Evolutionary conservation across 148 eudicot genomes (phyloP), one percentile per base, ranked within the genome.

Genomic region (Silene conica): DNA sequence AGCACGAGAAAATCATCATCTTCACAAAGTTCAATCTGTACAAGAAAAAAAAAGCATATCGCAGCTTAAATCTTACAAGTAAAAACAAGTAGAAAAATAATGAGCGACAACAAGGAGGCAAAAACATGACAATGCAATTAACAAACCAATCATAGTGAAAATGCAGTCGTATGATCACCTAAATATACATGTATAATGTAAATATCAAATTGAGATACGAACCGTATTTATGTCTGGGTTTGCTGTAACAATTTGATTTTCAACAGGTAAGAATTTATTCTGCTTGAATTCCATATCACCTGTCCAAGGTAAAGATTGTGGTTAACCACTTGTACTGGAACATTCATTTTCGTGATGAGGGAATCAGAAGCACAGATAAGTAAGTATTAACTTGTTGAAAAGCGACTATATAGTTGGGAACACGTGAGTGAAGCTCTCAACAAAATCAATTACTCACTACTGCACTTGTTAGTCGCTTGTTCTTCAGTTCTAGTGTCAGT

Each of bases 231-330:
- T 83, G 78, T 95, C 97, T 8, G 98, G 98, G 71, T 86, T 85
- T 46, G 98, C 96, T 55, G 98, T 95, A 78, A 95, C 93, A 80
- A 95, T 83, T 82, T 95, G 97, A 87, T 85, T 95, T 76, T 95
- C 98, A 73, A 82, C 92, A 38, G 98, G 89, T 75, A 95, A 80
- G 77, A 87, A 90, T 83, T 95, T 95, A 58, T 92, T 95, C 85
- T 90, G 96, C 96, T 95, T 95, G 81, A 95, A 95, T 77, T 92
- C 98, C 98, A 92, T 95, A 77, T 86, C 98, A 81, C 98, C 98
- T 92, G 87, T 78, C 86, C 70, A 72, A 73, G 67, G 71, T 21
- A 43, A 14, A 62, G 26, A 56, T 60, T 38, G 20, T 50, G 18
- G 55, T 5, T 63, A 67, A 80, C 67, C 7, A 18, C 25, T 45